Evolutionary conservation across 2,329 filamentous ascomycete genomes (phyloP), one percentile per base, ranked within the genome.

Genomic region (Calonectria multiphialidica): DNA sequence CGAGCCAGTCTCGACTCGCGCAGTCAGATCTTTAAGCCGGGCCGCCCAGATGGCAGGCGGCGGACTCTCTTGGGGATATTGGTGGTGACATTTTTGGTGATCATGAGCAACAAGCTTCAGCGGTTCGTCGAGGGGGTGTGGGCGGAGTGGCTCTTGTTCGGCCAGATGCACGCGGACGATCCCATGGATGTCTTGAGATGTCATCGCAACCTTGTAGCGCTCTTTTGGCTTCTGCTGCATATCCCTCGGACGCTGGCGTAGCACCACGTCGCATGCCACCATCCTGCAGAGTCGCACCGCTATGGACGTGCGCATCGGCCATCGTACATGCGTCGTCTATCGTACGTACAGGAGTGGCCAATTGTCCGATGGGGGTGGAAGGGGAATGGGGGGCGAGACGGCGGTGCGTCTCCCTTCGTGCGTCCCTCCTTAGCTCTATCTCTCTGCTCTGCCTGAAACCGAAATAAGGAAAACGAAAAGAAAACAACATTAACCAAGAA

Each of bases 281-380:
- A 59, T 63, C 61, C 55, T 65, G 67, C 49, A 64, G 42, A 25
- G 57, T 59, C 44, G 47, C 25, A 65, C 67, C 59, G 50, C 53
- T 47, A 53, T 53, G 61, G 49, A 67, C 69, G 61, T 68, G 69
- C 49, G 69, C 50, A 68, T 68, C 69, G 69, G 45, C 47, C 69
- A 71, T 70, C 64, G 64, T 68, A 68, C 66, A 68, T 68, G 66
- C 44, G 64, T 71, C 69, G 69, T 71, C 69, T 71, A 71, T 71
- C 69, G 64, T 67, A 67, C 69, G 57, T 71, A 66, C 69, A 68
- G 69, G 40, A 49, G 59, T 67, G 62, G 47, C 57, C 64, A 64
- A 71, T 71, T 59, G 69, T 59, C 69, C 69, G 69, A 71, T 68
- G 55, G 66, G 18, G 47, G 47, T 8, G 18, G 44, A n/a, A n/a